These are phyloP conservation scores for Xylaria intraflava DNA, from an alignment of 495 filamentous ascomycete species.

Conservation along the genomic window DNA sequence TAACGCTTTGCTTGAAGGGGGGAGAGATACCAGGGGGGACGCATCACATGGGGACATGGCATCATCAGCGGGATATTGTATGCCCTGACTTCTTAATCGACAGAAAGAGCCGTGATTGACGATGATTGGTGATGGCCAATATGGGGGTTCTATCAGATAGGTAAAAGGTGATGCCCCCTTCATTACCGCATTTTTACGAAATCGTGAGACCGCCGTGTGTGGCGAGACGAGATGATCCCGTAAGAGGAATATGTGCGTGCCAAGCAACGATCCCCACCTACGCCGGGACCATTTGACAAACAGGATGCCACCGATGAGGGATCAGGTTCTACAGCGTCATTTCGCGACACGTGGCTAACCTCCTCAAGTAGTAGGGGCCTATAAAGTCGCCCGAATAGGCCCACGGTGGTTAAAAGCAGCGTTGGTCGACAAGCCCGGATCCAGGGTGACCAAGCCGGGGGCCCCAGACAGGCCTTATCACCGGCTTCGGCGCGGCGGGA, in stretches of 20 bases:
- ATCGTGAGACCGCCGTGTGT: too few relatives aligned
- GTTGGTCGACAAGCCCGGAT: neutral
- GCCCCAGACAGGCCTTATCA: conserved; percentile 4
- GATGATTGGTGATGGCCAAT: too few relatives aligned
- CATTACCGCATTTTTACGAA: neutral
- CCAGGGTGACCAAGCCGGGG: too few relatives aligned
- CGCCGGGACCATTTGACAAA: neutral
- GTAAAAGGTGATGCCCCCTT: too few relatives aligned
- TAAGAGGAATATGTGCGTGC: neutral
- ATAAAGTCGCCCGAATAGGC: neutral
- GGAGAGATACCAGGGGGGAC: too few relatives aligned
- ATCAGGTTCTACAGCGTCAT: neutral
- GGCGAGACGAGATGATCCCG: neutral
- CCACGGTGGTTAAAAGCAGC: neutral
- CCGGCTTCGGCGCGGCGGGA: conserved; percentile 3
- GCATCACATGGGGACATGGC: too few relatives aligned
- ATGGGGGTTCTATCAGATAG: too few relatives aligned
- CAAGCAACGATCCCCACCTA: neutral
- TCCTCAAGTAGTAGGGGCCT: neutral
- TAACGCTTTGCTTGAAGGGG: too few relatives aligned
- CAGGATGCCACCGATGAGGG: neutral
- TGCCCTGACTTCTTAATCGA: too few relatives aligned
- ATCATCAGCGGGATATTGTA: too few relatives aligned
- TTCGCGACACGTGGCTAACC: conserved; percentile 2
- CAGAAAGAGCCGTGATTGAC: too few relatives aligned